Evolutionary conservation across 352 stramenopile genomes (phyloP).

Genomic region (Blastocystis sp.): DNA sequence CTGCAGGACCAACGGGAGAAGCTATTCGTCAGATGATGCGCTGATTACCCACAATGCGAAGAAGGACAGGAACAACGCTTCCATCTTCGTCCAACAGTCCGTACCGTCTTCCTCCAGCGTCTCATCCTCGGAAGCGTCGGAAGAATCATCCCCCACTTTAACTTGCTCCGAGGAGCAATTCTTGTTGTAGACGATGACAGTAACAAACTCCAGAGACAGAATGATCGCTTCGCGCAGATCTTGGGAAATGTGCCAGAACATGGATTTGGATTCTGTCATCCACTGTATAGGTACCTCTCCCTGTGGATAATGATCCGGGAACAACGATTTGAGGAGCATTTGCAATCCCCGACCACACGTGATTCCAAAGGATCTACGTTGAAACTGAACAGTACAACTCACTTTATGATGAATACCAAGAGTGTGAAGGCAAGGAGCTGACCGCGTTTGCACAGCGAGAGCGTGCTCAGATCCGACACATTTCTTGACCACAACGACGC

Average conservation of each 20-base stretch:
- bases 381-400: background rate
- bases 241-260: background rate
- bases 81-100: background rate
- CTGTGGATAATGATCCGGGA: too few species aligned
- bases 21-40: background rate
- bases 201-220: background rate
- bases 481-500: background rate
- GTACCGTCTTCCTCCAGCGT: background rate
- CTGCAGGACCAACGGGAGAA: background rate
- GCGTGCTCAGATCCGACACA: background rate
- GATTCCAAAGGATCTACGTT: conserved; percentile 38
- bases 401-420: conserved; percentile 21
- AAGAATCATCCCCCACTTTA: background rate
- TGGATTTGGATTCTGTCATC: background rate
- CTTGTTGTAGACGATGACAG: background rate
- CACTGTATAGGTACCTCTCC: too few species aligned
- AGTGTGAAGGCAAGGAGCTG: background rate
- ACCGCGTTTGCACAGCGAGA: background rate
- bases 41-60: background rate
- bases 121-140: background rate
- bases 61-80: background rate
- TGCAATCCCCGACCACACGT: background rate
- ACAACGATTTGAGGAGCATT: too few species aligned
- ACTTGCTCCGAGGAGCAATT: background rate
- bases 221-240: conserved; percentile 1